Evolutionary conservation across 805 yeast genomes (phyloP), one percentile per base, ranked within the genome.

Genomic region (Yarrowia yakushimensis): DNA sequence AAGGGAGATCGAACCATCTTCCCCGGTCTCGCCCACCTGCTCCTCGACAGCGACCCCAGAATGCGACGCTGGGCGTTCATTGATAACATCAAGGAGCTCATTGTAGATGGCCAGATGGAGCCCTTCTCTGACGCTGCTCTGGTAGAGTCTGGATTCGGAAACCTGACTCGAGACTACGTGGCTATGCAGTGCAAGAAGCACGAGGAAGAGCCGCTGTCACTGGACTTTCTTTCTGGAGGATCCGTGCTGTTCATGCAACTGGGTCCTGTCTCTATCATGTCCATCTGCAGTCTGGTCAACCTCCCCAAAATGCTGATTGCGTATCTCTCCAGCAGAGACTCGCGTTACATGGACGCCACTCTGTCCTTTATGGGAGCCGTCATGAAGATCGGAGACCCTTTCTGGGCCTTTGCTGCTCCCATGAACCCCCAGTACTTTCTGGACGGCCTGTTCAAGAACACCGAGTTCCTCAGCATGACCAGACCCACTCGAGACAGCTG

Each of bases 371-470:
- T 39, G 27, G 61, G 61, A 5, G 61, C 46, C 2, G 48, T 55
- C 9, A 55, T 55, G 61, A 37, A 31, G n/a, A 39, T 52, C 15
- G 59, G 37, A 9, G 30, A 23, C 20, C 30, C 61, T 3, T 55
- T 55, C 30, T 55, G 61, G 61, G 61, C 34, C 4, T 41, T 39
- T 41, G 37, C 39, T 3, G 27, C 46, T 2, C 61, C 61, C 11
- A 55, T 55, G 46, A 55, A 55, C 48, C 30, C 61, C 17, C 46
- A 39, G 37, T 55, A 39, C 37, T 39, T 55, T 9, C 22, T 55
- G 20, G 61, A 55, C 22, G 61, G 61, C 2, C 36, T 55, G 12
- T 55, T 39, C 30, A 39, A 30, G 9, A 55, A 55, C 37, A 10
- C 31, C 4, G 61, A 55, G 61, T 55, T 55, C 39, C 31, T 25